Percentiles rank a stretch among this genome's conserved stretches.
These are phyloP conservation scores for Abelmoschus esculentus DNA, from an alignment of 345 rosid genomes.

Conservation along the genomic window DNA sequence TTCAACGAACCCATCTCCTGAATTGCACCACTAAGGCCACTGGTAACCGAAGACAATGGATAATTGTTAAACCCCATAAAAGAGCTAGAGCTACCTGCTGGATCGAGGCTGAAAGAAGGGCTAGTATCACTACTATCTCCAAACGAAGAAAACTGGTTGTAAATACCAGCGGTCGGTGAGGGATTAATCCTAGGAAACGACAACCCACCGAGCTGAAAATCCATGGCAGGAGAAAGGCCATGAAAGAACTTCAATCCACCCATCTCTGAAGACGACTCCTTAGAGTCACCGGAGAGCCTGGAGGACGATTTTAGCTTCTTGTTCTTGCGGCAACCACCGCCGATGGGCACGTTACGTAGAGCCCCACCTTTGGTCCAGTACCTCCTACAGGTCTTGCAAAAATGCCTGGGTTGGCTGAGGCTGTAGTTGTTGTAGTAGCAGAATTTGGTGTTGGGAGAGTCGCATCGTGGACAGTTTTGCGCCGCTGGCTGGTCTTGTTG, in stretches of 20 bases:
- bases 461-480: conserved; percentile 71
- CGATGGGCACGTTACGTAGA: conserved; percentile 74
- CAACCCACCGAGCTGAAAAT: conserved; percentile 66
- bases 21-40: conserved; percentile 31
- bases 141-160: conserved; percentile 38
- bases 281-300: conserved; percentile 30
- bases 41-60: conserved; percentile 28
- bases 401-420: conserved; percentile 81
- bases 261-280: conserved; percentile 37
- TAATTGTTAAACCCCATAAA: conserved; percentile 43
- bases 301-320: conserved; percentile 59
- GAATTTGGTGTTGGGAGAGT: conserved; percentile 79
- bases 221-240: conserved; percentile 57
- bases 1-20: conserved; percentile 49
- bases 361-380: conserved; percentile 90
- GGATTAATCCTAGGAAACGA: conserved; percentile 41
- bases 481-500: conserved; percentile 23
- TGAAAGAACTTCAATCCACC: conserved; percentile 63
- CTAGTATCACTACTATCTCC: conserved; percentile 22
- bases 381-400: conserved; percentile 73
- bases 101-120: conserved; percentile 38
- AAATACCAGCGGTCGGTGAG: conserved; percentile 26
- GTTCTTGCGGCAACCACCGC: conserved; percentile 75
- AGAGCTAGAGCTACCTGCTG: conserved; percentile 32
- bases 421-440: conserved; percentile 95